Base-by-base conservation (phyloP, 2,329 filamentous ascomycete genomes). In the Paramyrothecium sp. region DNA sequence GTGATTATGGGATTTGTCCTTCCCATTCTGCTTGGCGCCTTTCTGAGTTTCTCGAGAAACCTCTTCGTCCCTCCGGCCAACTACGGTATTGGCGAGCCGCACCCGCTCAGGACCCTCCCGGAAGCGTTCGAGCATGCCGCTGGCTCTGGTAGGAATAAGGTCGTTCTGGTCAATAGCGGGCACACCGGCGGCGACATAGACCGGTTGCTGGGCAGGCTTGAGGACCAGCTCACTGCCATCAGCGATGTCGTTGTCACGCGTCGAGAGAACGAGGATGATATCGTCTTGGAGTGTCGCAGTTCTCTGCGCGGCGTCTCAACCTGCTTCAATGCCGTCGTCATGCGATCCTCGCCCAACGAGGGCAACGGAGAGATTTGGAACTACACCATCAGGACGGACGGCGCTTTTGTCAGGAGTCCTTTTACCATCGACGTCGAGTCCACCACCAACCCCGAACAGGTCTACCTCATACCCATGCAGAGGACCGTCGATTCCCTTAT, bases 371-470 rank as follows among this genome's bases (percentile, higher is more conserved):
- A 82, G 2, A 73, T 83, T 49, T 97, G 93, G 93, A 96, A 95
- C 73, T 97, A 97, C 69, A 93, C 91, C 0, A 79, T 97, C 23
- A 81, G 90, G 56, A 87, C 87, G 3, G 93, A 97, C 69, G 88
- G 88, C 38, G 80, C 85, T 1, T 79, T 96, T 57, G 58, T 60
- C 26, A 17, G 34, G 16, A 87, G 88, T 20, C 83, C 85, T 8
- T 70, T 73, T 8, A 83, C 81, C 55, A 86, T 96, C 59, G 81
- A 88, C 61, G 83, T 89, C 30, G 78, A 87, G 34, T 77, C 78
- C n/a, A 72, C 80, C 49, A 80, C 81, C 62, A 96, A 96, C 67
- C 89, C 91, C 69, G 85, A 85, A 51, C 82, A 97, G 71, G 78
- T 94, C 20, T 96, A 93, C 65, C 74, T 90, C 44, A 76, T 96